Base-by-base conservation (phyloP, 2,329 filamentous ascomycete genomes). In the Ophiocordyceps unilateralis region DNA sequence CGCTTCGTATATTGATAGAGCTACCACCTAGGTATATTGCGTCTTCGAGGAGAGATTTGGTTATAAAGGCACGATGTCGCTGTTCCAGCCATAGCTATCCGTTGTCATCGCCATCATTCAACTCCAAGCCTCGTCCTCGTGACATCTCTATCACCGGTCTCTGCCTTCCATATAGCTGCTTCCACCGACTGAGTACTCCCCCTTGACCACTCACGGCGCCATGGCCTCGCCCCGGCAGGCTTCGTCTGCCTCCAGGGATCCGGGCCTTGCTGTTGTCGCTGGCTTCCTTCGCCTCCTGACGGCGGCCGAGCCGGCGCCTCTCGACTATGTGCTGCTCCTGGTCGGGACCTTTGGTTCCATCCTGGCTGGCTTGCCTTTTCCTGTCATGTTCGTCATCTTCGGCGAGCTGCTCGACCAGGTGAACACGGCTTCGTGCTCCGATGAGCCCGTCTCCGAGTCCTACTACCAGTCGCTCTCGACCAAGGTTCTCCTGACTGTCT, bases 371-470 rank as follows among this genome's bases (percentile, higher is more conserved):
- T 65, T 75, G 4, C 76, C 76, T 0, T 76, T 79, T 44, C 76
- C 76, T 14, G 60, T 81, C 19, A 71, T 80, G 52, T 76, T 72
- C 42, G 73, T 81, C 46, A 62, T 81, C 43, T 81, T 81, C 50
- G 74, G 76, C 44, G 63, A 78, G 55, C 68, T 81, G 6, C 65
- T 81, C 47, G 73, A 81, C 52, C 64, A 73, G 46, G 64, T 81
- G 52, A 78, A 78, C 51, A 57, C 61, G 12, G 69, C 70, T 19
- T 69, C 71, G n/a, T 78, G 74, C 53, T 42, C 41, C 9, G 17
- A 22, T 9, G 17, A 8, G 14, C 41, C 40, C 20, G 15, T 34
- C 6, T 15, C 32, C 6, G 20, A 34, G 6, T 59, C 54, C 40
- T 53, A 59, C 12, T 40, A 48, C n/a, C 36, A 46, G 14, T 44